Base-by-base conservation (phyloP, 2,329 filamentous ascomycete species). In the Cyclaneusma minus region DNA sequence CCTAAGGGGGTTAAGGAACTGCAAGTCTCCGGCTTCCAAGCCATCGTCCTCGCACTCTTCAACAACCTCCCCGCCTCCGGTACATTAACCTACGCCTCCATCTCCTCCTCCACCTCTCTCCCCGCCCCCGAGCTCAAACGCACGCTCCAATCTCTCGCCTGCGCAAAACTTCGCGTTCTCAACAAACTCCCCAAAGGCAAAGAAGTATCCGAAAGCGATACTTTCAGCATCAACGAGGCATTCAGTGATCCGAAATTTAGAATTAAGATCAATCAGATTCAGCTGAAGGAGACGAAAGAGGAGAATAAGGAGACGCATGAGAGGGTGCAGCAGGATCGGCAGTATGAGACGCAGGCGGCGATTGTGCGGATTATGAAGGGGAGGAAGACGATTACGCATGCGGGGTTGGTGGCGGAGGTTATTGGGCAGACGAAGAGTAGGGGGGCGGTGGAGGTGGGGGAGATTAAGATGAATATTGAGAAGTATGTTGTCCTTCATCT, bases 241-340 rank as follows among this genome's bases (percentile, higher is more conserved):
- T 98, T 98, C 52, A 58, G 58, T 3, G 78, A 94, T 45, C 65
- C 74, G 12, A 92, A 89, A 51, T 79, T 81, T 52, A 73, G 84
- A 30, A 75, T 98, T 55, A 98, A 98, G 60, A 94, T 98, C 60
- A 98, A 95, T 55, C 87, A 94, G 54, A 89, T 98, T 40, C 89
- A 98, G 54, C 67, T 94, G 26, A 91, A 89, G 54, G 89, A 98
- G 55, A 95, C 89, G 1, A 80, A 79, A 42, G 79, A 87, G 45
- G 89, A 98, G 54, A 94, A 94, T 55, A 80, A 84, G 52, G 82
- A 79, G 41, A 95, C 85, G 2, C 84, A 95, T 51, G 78, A 93
- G 51, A 70, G 83, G 22, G 82, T 98, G 4, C 76, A 75, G 0
- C 78, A 80, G 27, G 89, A 98, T 47, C 63, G 89, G 26, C 83